Conservation (phyloP, 768 basidiomycete genomes). For the Lepiota subincarnata region DNA sequence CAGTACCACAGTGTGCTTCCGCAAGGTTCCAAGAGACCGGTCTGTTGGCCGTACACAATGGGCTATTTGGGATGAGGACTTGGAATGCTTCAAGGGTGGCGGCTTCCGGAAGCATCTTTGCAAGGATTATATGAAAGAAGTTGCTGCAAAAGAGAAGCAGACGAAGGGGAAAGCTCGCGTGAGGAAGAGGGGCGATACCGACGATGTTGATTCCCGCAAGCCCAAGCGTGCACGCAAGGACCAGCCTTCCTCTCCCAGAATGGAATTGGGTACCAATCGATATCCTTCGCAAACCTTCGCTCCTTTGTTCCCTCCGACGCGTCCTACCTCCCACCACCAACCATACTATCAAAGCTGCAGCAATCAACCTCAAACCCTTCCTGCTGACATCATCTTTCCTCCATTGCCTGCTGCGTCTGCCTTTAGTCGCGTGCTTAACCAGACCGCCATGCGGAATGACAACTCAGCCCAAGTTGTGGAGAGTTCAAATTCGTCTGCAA, state of each 20-base stretch:
- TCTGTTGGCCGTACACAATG: conserved; percentile 80
- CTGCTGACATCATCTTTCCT: conserved; percentile 71
- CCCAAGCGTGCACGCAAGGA: conserved; percentile 46
- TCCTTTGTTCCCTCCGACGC: conserved; percentile 47
- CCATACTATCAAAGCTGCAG: conserved; percentile 66
- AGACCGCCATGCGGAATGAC: conserved; percentile 3
- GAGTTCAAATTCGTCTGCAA: conserved; percentile 14
- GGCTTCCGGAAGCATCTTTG: conserved; percentile 70
- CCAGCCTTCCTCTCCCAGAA: conserved; percentile 18
- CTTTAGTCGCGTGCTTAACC: conserved; percentile 18
- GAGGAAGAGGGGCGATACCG: conserved; percentile 30
- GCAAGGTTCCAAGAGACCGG: conserved; percentile 76
- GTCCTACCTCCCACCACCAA: conserved; percentile 63
- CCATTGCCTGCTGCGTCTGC: conserved; percentile 53
- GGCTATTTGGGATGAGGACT: conserved; percentile 81
- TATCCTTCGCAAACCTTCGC: conserved; percentile 23
- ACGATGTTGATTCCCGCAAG: conserved; percentile 36
- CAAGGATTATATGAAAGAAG: conserved; percentile 40
- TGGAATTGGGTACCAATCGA: conserved; percentile 19
- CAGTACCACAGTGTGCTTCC: conserved; percentile 87
- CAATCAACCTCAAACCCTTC: conserved; percentile 36
- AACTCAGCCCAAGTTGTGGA: conserved; percentile 12
- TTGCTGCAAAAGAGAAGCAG: conserved; percentile 30
- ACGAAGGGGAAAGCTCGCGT: conserved; percentile 30
- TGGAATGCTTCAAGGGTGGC: conserved; percentile 79